These are phyloP conservation scores for Phytophthora capsici DNA, from an alignment of 352 stramenopile species.

Conservation along the genomic window DNA sequence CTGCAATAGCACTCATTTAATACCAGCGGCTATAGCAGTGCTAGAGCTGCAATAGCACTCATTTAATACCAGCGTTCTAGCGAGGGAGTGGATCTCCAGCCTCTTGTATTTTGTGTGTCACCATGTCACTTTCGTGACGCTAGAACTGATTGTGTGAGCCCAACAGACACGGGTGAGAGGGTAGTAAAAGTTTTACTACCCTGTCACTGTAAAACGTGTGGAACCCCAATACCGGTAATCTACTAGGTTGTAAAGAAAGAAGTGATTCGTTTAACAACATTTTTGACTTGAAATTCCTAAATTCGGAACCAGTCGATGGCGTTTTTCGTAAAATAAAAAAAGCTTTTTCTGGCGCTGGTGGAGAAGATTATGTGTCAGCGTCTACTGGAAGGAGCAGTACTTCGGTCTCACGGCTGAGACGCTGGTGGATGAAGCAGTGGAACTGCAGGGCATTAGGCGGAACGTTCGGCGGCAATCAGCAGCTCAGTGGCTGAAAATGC, in stretches of 20 bases:
- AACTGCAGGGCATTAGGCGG: slow-evolving; percentile 93
- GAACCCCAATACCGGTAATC: slow-evolving; percentile 52
- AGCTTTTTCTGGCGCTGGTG: slow-evolving; percentile 97
- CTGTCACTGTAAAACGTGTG: too few species aligned
- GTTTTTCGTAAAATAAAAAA: slow-evolving; percentile 89
- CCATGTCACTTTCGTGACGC: too few species aligned
- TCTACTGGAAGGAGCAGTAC: slow-evolving; percentile 99
- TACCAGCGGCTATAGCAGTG: too few species aligned
- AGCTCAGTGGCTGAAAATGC: slow-evolving; percentile 97
- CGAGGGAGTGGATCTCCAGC: too few species aligned
- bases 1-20: too few species aligned
- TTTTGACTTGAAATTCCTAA: too few species aligned
- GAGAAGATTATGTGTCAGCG: slow-evolving; percentile 97
- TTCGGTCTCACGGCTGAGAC: slow-evolving; percentile 97
- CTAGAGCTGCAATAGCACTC: too few species aligned
- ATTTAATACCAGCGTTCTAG: too few species aligned
- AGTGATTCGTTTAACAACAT: not conserved
- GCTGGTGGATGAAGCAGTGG: slow-evolving; percentile 96
- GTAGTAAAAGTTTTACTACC: too few species aligned
- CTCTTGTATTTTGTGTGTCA: too few species aligned
- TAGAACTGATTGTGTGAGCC: slow-evolving; percentile 56
- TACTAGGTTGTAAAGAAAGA: slow-evolving; percentile 18
- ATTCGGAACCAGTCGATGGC: too few species aligned
- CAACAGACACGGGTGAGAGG: slow-evolving; percentile 56
- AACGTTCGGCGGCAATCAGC: slow-evolving; percentile 94